Conservation (phyloP, 768 basidiomycete species). For the Tulasnella sp. region DNA sequence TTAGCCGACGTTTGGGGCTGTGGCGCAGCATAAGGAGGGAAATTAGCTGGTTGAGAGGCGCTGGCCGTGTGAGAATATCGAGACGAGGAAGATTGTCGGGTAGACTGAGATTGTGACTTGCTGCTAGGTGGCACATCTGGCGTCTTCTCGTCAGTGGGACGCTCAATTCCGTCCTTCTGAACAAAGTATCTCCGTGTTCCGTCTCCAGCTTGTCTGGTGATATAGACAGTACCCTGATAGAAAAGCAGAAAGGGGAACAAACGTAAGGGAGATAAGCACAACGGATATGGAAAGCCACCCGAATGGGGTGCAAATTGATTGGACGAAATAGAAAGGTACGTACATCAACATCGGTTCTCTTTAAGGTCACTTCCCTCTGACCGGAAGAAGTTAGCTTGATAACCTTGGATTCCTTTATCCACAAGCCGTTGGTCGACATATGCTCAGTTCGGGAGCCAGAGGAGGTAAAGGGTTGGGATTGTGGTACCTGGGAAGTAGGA, state of each 20-base stretch:
- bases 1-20: no score
- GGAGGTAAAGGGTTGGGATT: no score
- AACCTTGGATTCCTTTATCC: constrained; percentile 13
- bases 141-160: no score
- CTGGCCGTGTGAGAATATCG: constrained; percentile 1
- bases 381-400: constrained; percentile 8
- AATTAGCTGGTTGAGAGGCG: constrained; percentile 11
- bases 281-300: no score
- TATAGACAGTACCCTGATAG: constrained; percentile 12
- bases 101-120: neutral
- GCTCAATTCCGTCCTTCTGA: constrained; percentile 7
- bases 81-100: neutral
- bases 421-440: no score
- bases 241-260: neutral
- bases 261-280: neutral
- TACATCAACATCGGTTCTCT: constrained; percentile 11
- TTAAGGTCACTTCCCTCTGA: constrained; percentile 3
- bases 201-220: constrained; percentile 7
- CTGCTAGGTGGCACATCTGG: no score
- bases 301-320: no score
- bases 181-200: constrained; percentile 1
- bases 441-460: no score
- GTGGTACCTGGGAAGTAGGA: no score
- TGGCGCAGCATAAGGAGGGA: no score
- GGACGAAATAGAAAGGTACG: constrained; percentile 8